Conservation (phyloP, 306 rosid genomes). For the Geum urbanum region DNA sequence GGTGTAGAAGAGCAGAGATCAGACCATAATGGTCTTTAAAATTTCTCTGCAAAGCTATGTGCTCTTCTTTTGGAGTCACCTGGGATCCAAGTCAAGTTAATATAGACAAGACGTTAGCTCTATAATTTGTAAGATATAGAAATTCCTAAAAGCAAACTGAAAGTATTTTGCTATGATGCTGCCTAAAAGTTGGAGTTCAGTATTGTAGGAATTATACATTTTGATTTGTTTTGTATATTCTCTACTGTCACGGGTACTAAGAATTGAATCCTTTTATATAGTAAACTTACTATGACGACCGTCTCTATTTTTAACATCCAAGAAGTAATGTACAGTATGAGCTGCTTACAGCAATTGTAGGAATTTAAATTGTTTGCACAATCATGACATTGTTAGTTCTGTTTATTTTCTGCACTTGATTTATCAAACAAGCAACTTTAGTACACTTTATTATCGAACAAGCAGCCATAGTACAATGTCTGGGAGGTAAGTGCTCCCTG, state of each 20-base stretch:
- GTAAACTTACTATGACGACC: neutral
- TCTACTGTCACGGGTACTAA: neutral
- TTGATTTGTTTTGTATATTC: neutral
- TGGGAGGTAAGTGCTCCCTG: neutral
- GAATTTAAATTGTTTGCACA: neutral
- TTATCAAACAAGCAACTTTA: conserved; percentile 5
- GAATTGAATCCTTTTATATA: neutral
- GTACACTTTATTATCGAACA: neutral
- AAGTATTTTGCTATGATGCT: neutral
- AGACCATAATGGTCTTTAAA: conserved; percentile 29
- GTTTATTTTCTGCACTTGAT: neutral
- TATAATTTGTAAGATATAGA: neutral
- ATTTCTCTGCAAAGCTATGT: conserved; percentile 40
- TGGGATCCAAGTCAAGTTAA: conserved; percentile 35
- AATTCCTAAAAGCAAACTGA: neutral
- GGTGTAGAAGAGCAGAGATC: conserved; percentile 34
- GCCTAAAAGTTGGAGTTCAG: conserved; percentile 2
- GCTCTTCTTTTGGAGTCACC: conserved; percentile 49
- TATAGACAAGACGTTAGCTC: conserved; percentile 23
- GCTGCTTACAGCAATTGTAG: neutral
- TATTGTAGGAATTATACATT: neutral
- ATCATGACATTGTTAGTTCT: neutral
- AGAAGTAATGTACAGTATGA: no score
- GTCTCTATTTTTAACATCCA: neutral
- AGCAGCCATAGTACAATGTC: no score